Evolutionary conservation across 1,284 basidiomycete species (phyloP).

Genomic region (Ceratobasidium sp.): DNA sequence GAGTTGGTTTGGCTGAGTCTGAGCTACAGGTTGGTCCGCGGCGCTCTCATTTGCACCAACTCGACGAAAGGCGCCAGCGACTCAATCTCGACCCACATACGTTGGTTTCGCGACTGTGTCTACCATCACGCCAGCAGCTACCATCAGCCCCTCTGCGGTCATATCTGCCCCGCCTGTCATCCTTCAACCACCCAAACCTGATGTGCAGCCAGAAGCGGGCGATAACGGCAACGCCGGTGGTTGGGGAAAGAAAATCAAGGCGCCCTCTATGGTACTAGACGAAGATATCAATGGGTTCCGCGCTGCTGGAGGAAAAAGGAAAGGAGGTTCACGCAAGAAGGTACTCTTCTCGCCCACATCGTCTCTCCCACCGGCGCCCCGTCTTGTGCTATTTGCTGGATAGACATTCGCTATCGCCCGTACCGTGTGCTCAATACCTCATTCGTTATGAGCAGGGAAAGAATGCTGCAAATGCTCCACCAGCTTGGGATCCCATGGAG

Average conservation of each 20-base stretch:
- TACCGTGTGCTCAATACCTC: slow-evolving; percentile 32
- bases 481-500: slow-evolving; percentile 79
- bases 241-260: slow-evolving; percentile 87
- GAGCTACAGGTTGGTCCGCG: slow-evolving; percentile 77
- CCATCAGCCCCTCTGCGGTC: slow-evolving; percentile 74
- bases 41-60: slow-evolving; percentile 86
- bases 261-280: slow-evolving; percentile 86
- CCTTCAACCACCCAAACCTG: slow-evolving; percentile 58
- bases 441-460: slow-evolving; percentile 42
- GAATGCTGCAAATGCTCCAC: slow-evolving; percentile 36
- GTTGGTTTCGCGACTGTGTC: slow-evolving; percentile 62
- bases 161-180: slow-evolving; percentile 75
- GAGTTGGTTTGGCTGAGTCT: slow-evolving; percentile 64
- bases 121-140: slow-evolving; percentile 54
- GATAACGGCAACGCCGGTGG: slow-evolving; percentile 53
- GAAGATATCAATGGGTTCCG: slow-evolving; percentile 85
- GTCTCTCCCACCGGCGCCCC: slow-evolving; percentile 23
- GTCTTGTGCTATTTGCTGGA: slow-evolving; percentile 30
- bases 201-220: slow-evolving; percentile 50
- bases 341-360: slow-evolving; percentile 54
- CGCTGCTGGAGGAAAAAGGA: slow-evolving; percentile 57
- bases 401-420: slow-evolving; percentile 19
- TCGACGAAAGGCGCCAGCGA: slow-evolving; percentile 59
- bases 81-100: slow-evolving; percentile 71
- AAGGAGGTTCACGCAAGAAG: slow-evolving; percentile 62